Percentiles rank a stretch among this genome's conserved stretches.
Conservation (phyloP, 345 rosid species). For the Bruguiera gymnorhiza region DNA sequence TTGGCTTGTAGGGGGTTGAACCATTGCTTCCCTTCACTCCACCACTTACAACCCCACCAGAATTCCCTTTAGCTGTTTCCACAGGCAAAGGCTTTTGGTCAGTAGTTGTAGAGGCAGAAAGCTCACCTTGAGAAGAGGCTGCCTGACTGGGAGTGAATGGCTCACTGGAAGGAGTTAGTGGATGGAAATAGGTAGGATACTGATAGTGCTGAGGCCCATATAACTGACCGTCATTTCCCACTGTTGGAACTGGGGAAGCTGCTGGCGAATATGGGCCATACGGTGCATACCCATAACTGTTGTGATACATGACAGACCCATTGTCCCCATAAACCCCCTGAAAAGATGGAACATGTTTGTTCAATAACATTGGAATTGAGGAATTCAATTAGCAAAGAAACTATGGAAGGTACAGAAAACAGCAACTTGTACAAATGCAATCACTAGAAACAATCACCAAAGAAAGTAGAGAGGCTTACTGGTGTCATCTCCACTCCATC, state of each 20-base stretch:
- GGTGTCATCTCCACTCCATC: conserved; percentile 63
- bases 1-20: conserved; percentile 49
- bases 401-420: too few relatives aligned
- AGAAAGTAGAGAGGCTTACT: conserved; percentile 35
- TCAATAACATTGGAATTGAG: too few relatives aligned
- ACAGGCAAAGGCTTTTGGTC: conserved; percentile 58
- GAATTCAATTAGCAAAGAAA: too few relatives aligned
- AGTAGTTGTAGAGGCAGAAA: conserved; percentile 45
- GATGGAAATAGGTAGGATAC: conserved; percentile 76
- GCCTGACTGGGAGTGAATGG: conserved; percentile 51
- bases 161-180: conserved; percentile 46
- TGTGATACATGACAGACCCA: conserved; percentile 71
- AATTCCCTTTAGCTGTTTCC: conserved; percentile 51
- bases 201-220: conserved; percentile 91
- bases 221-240: conserved; percentile 76
- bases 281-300: conserved; percentile 60
- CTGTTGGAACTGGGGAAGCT: conserved; percentile 65
- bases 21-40: conserved; percentile 56
- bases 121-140: conserved; percentile 50
- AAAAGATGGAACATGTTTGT: not conserved
- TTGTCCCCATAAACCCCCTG: conserved; percentile 82
- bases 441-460: too few relatives aligned
- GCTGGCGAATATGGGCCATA: conserved; percentile 89
- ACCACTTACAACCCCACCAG: conserved; percentile 37
- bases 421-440: too few relatives aligned